These are phyloP conservation scores for Phytophthora nicotianae DNA, from an alignment of 352 stramenopile genomes.

Conservation along the genomic window DNA sequence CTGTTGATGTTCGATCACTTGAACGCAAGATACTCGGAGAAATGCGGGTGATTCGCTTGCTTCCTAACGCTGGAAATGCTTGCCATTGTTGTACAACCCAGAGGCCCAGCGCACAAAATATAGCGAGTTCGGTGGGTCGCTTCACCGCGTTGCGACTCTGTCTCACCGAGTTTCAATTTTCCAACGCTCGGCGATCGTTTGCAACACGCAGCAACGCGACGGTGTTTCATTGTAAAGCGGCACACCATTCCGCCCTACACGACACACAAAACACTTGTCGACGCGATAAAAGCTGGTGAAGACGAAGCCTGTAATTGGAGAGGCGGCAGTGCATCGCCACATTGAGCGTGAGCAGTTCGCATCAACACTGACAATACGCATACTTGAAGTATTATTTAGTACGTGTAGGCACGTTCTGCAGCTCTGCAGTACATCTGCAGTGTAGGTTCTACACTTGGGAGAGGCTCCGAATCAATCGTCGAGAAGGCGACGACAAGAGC, in stretches of 20 bases:
- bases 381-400: neutral
- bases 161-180: slow-evolving; percentile 16
- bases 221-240: neutral
- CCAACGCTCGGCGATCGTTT: neutral
- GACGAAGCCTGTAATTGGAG: neutral
- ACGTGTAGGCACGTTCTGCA: neutral
- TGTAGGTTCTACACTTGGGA: slow-evolving; percentile 4
- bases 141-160: slow-evolving; percentile 1
- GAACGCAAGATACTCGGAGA: no score
- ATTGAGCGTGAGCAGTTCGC: neutral
- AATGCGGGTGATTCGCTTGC: no score
- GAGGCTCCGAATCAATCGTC: slow-evolving; percentile 4
- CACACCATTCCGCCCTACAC: slow-evolving; percentile 1
- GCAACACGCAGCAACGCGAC: slow-evolving; percentile 5
- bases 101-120: neutral
- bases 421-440: slow-evolving; percentile 11
- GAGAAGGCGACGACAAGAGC: slow-evolving; percentile 5
- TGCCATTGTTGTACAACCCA: neutral
- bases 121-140: neutral
- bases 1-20: no score
- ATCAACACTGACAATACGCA: slow-evolving; percentile 9
- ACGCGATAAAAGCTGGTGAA: neutral
- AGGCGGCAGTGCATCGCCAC: slow-evolving; percentile 1
- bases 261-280: slow-evolving; percentile 18
- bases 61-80: no score